These are phyloP conservation scores for Fusarium sp. DNA, from an alignment of 2,329 filamentous ascomycete species.

Conservation along the genomic window DNA sequence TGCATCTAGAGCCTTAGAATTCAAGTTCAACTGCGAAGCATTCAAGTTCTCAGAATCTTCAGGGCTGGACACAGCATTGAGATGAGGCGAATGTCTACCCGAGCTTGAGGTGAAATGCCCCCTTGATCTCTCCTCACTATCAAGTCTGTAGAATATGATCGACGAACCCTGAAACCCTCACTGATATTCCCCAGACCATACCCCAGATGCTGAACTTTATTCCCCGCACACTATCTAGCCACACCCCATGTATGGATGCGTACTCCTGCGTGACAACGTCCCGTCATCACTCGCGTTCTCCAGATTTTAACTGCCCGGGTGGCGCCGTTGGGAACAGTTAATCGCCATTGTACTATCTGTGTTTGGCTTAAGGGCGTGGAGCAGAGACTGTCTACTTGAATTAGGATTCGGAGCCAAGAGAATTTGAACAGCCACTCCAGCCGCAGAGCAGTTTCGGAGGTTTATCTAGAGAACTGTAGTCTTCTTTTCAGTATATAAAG, in stretches of 20 bases:
- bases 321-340: background rate
- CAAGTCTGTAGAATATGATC: background rate
- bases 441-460: background rate
- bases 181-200: background rate
- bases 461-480: background rate
- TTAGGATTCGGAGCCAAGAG: background rate
- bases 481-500: background rate
- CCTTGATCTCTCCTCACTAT: background rate
- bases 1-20: background rate
- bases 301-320: background rate
- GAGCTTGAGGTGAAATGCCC: background rate
- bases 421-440: background rate
- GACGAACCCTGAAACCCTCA: background rate
- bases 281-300: background rate
- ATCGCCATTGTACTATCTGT: background rate
- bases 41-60: background rate
- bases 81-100: background rate
- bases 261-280: background rate
- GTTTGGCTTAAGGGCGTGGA: background rate
- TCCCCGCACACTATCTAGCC: background rate
- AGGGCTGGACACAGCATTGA: background rate
- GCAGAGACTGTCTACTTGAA: background rate
- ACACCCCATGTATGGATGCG: background rate
- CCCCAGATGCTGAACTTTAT: background rate
- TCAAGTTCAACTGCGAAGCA: background rate